A percentile compares a stretch with the other conserved stretches of the same genome.
Conservation (phyloP, 2,329 filamentous ascomycete species). For the Colletotrichum sojae region DNA sequence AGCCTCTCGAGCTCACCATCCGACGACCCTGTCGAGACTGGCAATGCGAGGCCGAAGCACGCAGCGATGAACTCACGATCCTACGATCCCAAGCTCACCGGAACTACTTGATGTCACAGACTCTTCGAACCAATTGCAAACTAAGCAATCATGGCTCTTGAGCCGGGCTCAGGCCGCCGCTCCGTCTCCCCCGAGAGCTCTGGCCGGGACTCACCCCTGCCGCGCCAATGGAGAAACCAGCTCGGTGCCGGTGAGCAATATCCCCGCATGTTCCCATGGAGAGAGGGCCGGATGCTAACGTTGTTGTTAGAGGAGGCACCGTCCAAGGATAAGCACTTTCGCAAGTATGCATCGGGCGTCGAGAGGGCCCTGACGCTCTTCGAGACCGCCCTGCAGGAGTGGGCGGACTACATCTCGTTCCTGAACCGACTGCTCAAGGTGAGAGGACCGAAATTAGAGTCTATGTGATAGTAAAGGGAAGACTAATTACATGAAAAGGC, state of each 20-base stretch:
- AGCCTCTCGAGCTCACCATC: constrained; percentile 37
- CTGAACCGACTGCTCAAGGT: constrained; percentile 92
- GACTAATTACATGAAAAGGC: constrained; percentile 68
- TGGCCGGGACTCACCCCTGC: constrained; percentile 82
- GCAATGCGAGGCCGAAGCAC: constrained; percentile 40
- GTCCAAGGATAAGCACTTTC: constrained; percentile 78
- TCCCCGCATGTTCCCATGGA: constrained; percentile 19
- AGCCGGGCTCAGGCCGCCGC: constrained; percentile 68
- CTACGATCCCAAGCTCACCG: constrained; percentile 28
- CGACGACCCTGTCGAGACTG: constrained; percentile 14
- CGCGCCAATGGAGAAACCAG: constrained; percentile 83
- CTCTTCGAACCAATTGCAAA: constrained; percentile 8
- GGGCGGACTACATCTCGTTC: constrained; percentile 99
- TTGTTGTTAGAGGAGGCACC: constrained; percentile 64
- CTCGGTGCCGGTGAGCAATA: constrained; percentile 78
- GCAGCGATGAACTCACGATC: constrained; percentile 48
- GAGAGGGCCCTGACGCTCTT: constrained; percentile 91
- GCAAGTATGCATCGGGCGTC: constrained; percentile 90
- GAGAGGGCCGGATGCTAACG: constrained; percentile 12
- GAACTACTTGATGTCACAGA: constrained; percentile 39
- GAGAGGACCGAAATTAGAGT: constrained; percentile 41
- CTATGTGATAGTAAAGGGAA: not conserved
- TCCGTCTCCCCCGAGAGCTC: constrained; percentile 86
- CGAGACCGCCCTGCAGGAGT: constrained; percentile 95
- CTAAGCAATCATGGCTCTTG: constrained; percentile 72